Conservation (phyloP, 352 stramenopile genomes). For the Globisporangium cederbergense region DNA sequence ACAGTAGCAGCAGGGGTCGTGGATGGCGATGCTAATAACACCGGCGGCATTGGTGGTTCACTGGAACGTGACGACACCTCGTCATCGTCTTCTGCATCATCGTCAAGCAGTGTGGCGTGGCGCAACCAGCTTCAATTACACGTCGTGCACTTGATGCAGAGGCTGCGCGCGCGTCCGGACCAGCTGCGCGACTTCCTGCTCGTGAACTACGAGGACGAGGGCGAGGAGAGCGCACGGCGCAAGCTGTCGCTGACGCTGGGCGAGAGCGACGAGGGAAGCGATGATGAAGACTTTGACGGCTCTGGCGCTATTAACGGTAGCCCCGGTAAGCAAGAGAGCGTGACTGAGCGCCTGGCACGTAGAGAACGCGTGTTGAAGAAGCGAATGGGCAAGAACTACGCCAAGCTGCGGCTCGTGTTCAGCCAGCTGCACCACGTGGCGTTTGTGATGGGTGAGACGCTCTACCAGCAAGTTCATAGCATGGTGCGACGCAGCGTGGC, state of each 20-base stretch:
- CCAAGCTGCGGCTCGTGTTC: slow-evolving; percentile 30
- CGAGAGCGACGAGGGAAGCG: slow-evolving; percentile 9
- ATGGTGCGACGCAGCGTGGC: slow-evolving; percentile 45
- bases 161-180: slow-evolving; percentile 32
- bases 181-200: slow-evolving; percentile 34
- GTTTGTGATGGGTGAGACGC: slow-evolving; percentile 35
- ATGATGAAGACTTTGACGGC: not conserved
- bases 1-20: not conserved
- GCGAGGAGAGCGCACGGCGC: slow-evolving; percentile 9
- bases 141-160: slow-evolving; percentile 38
- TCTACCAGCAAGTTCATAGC: slow-evolving; percentile 36
- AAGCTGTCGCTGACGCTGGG: slow-evolving; percentile 15
- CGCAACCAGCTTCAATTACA: slow-evolving; percentile 40
- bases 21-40: not conserved
- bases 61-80: not conserved
- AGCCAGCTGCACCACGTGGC: slow-evolving; percentile 31
- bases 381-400: slow-evolving; percentile 12
- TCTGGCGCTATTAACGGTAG: not conserved
- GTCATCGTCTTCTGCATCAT: too few species aligned
- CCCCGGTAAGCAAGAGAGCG: not conserved
- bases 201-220: slow-evolving; percentile 23
- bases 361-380: slow-evolving; percentile 9
- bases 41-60: not conserved
- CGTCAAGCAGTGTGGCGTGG: slow-evolving; percentile 19
- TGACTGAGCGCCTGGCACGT: not conserved